These are phyloP conservation scores for Jatropha curcas DNA, from an alignment of 345 rosid genomes.

Conservation along the genomic window DNA sequence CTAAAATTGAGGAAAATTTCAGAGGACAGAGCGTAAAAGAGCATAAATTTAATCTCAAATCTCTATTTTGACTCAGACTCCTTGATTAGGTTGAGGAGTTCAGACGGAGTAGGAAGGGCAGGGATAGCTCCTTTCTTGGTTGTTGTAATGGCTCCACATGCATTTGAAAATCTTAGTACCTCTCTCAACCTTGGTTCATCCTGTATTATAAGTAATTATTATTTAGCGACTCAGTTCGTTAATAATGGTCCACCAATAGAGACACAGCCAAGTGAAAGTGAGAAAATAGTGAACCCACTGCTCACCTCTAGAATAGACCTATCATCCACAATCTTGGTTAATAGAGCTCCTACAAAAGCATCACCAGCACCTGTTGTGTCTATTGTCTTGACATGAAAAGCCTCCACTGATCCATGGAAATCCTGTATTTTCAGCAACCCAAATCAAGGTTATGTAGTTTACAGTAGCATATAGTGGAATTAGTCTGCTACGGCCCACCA, in stretches of 20 bases:
- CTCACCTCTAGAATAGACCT: conserved; percentile 66
- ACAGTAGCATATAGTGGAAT: too few species aligned
- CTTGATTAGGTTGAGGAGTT: conserved; percentile 41
- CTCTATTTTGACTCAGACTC: not conserved
- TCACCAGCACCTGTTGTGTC: conserved; percentile 99
- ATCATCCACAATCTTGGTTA: conserved; percentile 77
- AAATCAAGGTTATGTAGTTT: too few species aligned
- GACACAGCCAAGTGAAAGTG: too few species aligned
- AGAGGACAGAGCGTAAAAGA: not conserved
- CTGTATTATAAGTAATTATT: conserved; percentile 28
- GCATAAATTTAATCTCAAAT: too few species aligned
- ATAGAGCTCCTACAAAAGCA: conserved; percentile 83
- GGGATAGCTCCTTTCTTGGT: conserved; percentile 98
- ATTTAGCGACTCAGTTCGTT: not conserved
- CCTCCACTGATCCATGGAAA: conserved; percentile 78
- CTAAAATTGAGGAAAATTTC: not conserved
- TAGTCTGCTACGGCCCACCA: too few species aligned
- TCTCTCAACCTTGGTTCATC: conserved; percentile 76
- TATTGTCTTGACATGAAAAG: conserved; percentile 68
- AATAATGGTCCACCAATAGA: too few species aligned
- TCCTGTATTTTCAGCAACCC: conserved; percentile 36
- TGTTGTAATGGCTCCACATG: conserved; percentile 97
- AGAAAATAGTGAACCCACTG: not conserved
- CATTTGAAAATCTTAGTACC: conserved; percentile 72
- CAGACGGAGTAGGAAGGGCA: conserved; percentile 73